Evolutionary conservation across 179 eudicot species (phyloP), one percentile per base, ranked within the genome.

Genomic region (Nepenthes alata): DNA sequence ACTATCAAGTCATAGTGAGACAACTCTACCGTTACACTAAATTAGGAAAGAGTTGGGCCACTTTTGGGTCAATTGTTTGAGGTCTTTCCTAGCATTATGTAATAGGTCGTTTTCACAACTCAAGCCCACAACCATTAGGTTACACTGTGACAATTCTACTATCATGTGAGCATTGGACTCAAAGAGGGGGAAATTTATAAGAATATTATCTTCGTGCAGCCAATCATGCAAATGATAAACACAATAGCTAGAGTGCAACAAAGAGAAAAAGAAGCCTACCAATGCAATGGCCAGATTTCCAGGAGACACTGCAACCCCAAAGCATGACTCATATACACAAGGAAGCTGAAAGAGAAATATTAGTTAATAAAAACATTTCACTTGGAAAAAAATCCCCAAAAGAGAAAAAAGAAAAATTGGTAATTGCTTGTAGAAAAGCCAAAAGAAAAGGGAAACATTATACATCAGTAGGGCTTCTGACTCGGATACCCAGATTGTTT

Each of bases 251-350:
- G 45, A 58, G 9, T 25, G 50, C 34, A 60, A 58, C 8, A 39
- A 55, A 36, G 65, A 39, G 3, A 53, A 47, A 25, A 25, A 25
- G 15, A 13, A 55, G 38, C 74, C 61, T 86, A 93, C 98, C 97
- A 93, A 88, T 61, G 89, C 95, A 68, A 93, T 35, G 53, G 76
- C 85, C 69, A 93, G 77, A 78, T 85, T 85, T 77, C 87, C 97
- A 55, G 98, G 97, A 59, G 98, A 93, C 51, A 80, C 70, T 68
- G 97, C 88, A 55, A 93, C 59, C 56, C 95, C 97, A 69, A 80
- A 87, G 84, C 89, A 87, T 48, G 87, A 76, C 72, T 87, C 88
- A 38, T 77, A 86, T 14, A 65, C 85, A 63, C 77, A 67, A 58
- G 95, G 91, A 64, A 85, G 81, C 96, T 93, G 90, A 60, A 74